These are phyloP conservation scores for Metschnikowia hibisci DNA, from an alignment of 805 yeast species.

Conservation along the genomic window DNA sequence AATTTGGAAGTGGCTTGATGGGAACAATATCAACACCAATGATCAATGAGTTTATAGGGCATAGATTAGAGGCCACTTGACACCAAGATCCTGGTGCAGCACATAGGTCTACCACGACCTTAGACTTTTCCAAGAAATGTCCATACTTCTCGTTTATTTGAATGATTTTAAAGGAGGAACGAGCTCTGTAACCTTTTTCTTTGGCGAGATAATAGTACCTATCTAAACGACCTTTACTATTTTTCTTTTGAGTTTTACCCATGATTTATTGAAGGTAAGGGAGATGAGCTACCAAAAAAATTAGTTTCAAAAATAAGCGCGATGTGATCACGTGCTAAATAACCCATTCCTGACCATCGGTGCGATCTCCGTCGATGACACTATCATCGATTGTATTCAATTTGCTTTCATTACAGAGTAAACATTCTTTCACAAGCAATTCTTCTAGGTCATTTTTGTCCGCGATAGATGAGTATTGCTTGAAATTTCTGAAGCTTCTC, in stretches of 20 bases:
- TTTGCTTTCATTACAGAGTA: constrained; percentile 70
- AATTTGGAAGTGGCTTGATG: constrained; percentile 92
- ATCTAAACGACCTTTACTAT: constrained; percentile 98
- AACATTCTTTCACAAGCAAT: constrained; percentile 60
- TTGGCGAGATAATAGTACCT: constrained; percentile 94
- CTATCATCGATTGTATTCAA: constrained; percentile 67
- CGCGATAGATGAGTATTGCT: constrained; percentile 37
- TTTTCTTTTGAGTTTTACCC: constrained; percentile 93
- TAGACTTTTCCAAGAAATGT: constrained; percentile 88
- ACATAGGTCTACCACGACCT: constrained; percentile 95
- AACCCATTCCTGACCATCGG: constrained; percentile 23
- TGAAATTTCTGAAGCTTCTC: constrained; percentile 55
- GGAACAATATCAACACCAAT: constrained; percentile 99
- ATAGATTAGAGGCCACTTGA: constrained; percentile 91
- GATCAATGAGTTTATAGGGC: constrained; percentile 89
- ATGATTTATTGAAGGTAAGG: constrained; percentile 29
- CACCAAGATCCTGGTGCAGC: constrained; percentile 99
- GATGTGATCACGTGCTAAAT: constrained; percentile 15
- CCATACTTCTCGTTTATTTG: constrained; percentile 97
- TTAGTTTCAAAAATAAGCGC: constrained; percentile 5
- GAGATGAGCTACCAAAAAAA: constrained; percentile 10
- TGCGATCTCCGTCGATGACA: constrained; percentile 36
- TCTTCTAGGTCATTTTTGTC: constrained; percentile 53
- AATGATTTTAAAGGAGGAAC: constrained; percentile 91
- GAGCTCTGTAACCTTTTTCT: constrained; percentile 97